Percentiles rank a stretch among this genome's conserved stretches.
phyloP scores from a whole-genome alignment of 257 asterid species.

The Ophiorrhiza pumila region DNA sequence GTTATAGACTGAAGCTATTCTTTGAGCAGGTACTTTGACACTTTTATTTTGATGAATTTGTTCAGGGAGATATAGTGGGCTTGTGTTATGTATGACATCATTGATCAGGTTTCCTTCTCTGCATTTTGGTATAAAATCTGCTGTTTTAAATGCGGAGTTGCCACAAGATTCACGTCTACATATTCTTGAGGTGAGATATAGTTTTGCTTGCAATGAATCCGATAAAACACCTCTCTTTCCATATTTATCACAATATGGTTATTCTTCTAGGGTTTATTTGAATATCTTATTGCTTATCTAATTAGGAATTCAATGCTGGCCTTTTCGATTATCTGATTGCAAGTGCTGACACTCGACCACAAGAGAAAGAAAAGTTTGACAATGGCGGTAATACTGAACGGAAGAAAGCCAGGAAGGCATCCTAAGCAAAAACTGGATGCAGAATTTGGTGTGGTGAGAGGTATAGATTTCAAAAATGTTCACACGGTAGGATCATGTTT shows the following conservation, averaged over 20 bases:
- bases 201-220: slow-evolving; percentile 8
- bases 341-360: slow-evolving; percentile 57
- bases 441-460: slow-evolving; percentile 95
- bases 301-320: slow-evolving; percentile 92
- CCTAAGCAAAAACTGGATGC: slow-evolving; percentile 68
- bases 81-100: slow-evolving; percentile 4
- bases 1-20: slow-evolving; percentile 86
- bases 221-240: slow-evolving; percentile 7
- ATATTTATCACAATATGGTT: neutral
- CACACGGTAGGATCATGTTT: slow-evolving; percentile 59
- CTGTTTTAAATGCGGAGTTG: slow-evolving; percentile 90
- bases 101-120: slow-evolving; percentile 23
- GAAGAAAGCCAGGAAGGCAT: slow-evolving; percentile 53
- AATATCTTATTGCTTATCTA: slow-evolving; percentile 16
- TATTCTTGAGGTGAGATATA: slow-evolving; percentile 76
- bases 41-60: neutral
- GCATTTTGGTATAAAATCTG: slow-evolving; percentile 93
- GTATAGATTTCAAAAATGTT: slow-evolving; percentile 94
- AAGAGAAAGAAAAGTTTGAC: slow-evolving; percentile 41
- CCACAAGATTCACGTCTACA: slow-evolving; percentile 97
- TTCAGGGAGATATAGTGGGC: neutral
- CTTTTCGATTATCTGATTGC: slow-evolving; percentile 92
- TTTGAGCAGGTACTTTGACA: slow-evolving; percentile 70
- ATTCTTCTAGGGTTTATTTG: slow-evolving; percentile 10
- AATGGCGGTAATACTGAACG: slow-evolving; percentile 35